Evolutionary conservation across 139 green algal species (phyloP).

Genomic region (Spirogloea muscicola): DNA sequence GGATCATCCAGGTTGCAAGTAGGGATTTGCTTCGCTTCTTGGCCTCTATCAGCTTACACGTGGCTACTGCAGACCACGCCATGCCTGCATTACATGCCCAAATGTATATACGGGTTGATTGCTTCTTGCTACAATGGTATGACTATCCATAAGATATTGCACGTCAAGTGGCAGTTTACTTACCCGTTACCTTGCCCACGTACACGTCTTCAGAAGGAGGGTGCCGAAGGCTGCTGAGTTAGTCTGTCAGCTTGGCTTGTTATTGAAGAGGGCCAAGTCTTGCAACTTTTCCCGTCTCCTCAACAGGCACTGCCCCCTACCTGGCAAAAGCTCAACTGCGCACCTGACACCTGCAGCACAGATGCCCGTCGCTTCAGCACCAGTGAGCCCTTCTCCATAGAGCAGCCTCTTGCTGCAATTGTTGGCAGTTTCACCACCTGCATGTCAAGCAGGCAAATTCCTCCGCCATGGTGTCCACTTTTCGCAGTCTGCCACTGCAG

Average conservation of each 20-base stretch:
- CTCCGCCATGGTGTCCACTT: no score
- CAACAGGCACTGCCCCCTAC: conserved; percentile 11
- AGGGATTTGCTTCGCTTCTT: background rate
- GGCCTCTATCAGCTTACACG: background rate
- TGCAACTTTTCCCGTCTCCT: conserved; percentile 21
- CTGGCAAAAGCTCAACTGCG: no score
- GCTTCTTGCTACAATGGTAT: background rate
- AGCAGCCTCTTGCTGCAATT: background rate
- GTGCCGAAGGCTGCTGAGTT: no score
- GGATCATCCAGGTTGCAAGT: background rate
- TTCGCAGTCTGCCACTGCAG: no score
- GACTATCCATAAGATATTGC: background rate
- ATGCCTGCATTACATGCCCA: background rate
- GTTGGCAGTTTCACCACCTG: background rate
- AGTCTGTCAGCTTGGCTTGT: no score
- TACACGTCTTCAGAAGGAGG: no score
- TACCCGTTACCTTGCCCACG: conserved; percentile 4
- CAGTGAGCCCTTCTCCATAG: background rate
- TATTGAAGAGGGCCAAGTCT: background rate
- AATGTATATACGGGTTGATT: background rate
- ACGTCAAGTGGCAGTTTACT: background rate
- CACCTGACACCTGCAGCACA: background rate
- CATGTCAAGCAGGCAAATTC: no score
- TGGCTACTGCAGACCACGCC: background rate
- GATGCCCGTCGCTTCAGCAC: no score